These are phyloP conservation scores for Irpex lacteus DNA, from an alignment of 1,284 basidiomycete genomes.

Conservation along the genomic window DNA sequence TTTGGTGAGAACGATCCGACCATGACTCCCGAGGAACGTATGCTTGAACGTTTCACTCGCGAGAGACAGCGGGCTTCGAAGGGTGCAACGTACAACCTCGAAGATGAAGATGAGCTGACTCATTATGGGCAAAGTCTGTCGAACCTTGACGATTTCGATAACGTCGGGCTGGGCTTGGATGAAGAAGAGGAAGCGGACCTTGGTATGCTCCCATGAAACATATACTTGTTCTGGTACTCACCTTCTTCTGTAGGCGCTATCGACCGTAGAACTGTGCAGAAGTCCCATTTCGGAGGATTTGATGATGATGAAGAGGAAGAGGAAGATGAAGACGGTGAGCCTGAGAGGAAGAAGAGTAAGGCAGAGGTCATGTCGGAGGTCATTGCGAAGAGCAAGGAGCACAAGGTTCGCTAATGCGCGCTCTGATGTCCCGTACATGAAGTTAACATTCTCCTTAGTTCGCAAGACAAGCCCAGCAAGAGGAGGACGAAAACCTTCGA, in stretches of 20 bases:
- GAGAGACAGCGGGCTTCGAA: constrained; percentile 83
- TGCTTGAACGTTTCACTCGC: constrained; percentile 94
- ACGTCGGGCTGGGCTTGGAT: constrained; percentile 69
- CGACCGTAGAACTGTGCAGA: constrained; percentile 60
- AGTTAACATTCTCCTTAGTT: constrained; percentile 43
- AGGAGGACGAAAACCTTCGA: constrained; percentile 84
- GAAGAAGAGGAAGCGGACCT: constrained; percentile 62
- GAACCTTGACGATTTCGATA: constrained; percentile 85
- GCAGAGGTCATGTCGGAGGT: constrained; percentile 98
- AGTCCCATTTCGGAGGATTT: constrained; percentile 86
- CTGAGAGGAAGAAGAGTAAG: constrained; percentile 84
- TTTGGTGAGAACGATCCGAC: constrained; percentile 95
- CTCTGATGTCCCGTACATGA: neutral
- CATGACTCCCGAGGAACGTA: constrained; percentile 92
- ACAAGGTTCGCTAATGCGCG: constrained; percentile 61
- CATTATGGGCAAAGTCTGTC: constrained; percentile 91
- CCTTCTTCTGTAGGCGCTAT: constrained; percentile 52
- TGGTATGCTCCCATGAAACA: constrained; percentile 25
- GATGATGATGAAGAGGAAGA: constrained; percentile 63
- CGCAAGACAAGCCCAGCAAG: constrained; percentile 84
- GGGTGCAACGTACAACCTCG: constrained; percentile 86
- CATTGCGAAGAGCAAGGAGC: constrained; percentile 94
- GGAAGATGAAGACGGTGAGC: constrained; percentile 57
- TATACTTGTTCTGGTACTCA: constrained; percentile 10
- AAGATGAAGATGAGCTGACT: constrained; percentile 88